Evolutionary conservation across 2,329 filamentous ascomycete genomes (phyloP).

Genomic region (Orbilia ellipsospora): DNA sequence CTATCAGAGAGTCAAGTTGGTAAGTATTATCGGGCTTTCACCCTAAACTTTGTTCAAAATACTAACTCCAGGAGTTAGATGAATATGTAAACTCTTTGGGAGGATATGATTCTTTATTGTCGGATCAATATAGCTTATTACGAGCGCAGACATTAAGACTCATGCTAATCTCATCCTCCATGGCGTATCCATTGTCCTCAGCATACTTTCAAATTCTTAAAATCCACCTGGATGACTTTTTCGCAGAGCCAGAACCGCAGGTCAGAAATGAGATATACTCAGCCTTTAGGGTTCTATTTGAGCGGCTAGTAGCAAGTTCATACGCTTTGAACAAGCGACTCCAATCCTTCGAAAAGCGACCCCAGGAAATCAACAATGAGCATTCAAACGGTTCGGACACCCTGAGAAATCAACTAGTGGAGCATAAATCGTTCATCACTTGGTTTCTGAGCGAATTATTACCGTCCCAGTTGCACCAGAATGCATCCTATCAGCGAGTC

Average conservation of each 20-base stretch:
- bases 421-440: conserved; percentile 68
- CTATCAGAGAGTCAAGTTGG: conserved; percentile 54
- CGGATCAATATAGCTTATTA: conserved; percentile 21
- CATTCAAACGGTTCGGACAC: background rate
- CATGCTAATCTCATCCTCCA: conserved; percentile 74
- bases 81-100: conserved; percentile 17
- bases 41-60: background rate
- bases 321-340: conserved; percentile 45
- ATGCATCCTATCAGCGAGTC: conserved; percentile 89
- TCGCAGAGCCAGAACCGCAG: conserved; percentile 86
- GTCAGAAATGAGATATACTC: conserved; percentile 83
- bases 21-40: conserved; percentile 2
- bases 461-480: conserved; percentile 77
- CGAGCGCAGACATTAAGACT: conserved; percentile 40
- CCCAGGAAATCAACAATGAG: background rate
- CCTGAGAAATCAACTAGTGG: background rate
- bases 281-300: conserved; percentile 79
- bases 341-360: conserved; percentile 19
- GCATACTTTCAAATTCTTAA: conserved; percentile 63
- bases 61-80: conserved; percentile 13
- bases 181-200: conserved; percentile 64
- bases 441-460: conserved; percentile 78
- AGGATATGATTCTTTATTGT: conserved; percentile 34
- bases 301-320: conserved; percentile 68
- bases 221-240: conserved; percentile 75